phyloP scores from a whole-genome alignment of 2,329 filamentous ascomycete species.

The Clarireedia hainanense region DNA sequence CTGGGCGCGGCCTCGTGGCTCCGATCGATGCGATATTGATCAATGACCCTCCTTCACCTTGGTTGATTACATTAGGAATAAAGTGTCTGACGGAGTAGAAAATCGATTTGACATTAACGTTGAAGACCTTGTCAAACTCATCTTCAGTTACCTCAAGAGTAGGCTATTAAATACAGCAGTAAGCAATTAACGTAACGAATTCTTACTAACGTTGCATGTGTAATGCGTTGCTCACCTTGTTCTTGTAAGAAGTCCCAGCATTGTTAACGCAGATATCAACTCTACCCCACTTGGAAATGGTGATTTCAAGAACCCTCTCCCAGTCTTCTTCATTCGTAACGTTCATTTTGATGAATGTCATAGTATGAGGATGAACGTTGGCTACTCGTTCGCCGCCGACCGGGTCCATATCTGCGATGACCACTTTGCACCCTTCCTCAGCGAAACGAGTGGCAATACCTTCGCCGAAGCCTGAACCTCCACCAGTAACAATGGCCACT shows the following conservation, averaged over 20 bases:
- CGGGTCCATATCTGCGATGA: slow-evolving; percentile 54
- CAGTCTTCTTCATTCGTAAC: slow-evolving; percentile 47
- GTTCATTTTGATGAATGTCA: slow-evolving; percentile 37
- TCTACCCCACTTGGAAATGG: slow-evolving; percentile 39
- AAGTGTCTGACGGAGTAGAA: slow-evolving; percentile 51
- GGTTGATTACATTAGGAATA: slow-evolving; percentile 51
- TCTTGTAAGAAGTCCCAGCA: slow-evolving; percentile 49
- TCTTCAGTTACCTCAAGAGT: slow-evolving; percentile 55
- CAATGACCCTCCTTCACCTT: slow-evolving; percentile 50
- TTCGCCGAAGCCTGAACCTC: slow-evolving; percentile 55
- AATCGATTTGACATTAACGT: slow-evolving; percentile 61
- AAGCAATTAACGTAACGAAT: neutral
- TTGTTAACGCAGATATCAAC: slow-evolving; percentile 56
- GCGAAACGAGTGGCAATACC: slow-evolving; percentile 53
- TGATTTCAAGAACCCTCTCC: slow-evolving; percentile 39
- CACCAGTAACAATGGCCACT: slow-evolving; percentile 52
- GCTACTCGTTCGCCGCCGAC: slow-evolving; percentile 43
- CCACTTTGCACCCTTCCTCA: slow-evolving; percentile 50
- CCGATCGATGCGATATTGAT: slow-evolving; percentile 61
- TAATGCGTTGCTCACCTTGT: slow-evolving; percentile 35
- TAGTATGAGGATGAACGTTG: slow-evolving; percentile 22
- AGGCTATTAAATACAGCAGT: slow-evolving; percentile 30
- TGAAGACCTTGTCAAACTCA: slow-evolving; percentile 60
- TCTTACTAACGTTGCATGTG: neutral
- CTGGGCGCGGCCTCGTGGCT: slow-evolving; percentile 51